These are phyloP conservation scores for Emmonsia crescens DNA, from an alignment of 2,329 filamentous ascomycete species.

Conservation along the genomic window DNA sequence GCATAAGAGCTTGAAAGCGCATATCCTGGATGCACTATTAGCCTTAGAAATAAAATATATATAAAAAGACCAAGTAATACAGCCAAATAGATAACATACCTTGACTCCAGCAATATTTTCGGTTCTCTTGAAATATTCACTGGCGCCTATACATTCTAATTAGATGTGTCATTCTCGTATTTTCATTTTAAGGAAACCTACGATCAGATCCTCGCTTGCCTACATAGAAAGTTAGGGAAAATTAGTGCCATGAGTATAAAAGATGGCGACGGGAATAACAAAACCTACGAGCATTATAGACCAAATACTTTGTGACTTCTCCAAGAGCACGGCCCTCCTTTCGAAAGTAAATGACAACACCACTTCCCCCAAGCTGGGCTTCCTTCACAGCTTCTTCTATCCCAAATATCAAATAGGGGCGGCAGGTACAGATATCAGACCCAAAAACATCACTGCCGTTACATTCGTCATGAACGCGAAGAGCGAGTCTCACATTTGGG, in stretches of 20 bases:
- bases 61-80: background rate
- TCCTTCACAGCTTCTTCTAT: conserved; percentile 97
- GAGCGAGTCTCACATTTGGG: conserved; percentile 64
- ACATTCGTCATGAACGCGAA: conserved; percentile 81
- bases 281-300: conserved; percentile 45
- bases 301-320: conserved; percentile 82
- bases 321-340: conserved; percentile 92
- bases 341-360: conserved; percentile 96
- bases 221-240: conserved; percentile 16
- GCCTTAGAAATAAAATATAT: conserved; percentile 6
- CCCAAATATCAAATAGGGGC: conserved; percentile 87
- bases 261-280: conserved; percentile 10
- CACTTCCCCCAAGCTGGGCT: conserved; percentile 84
- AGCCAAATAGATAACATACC: conserved; percentile 22
- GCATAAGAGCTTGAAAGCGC: conserved; percentile 97
- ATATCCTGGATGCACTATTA: conserved; percentile 44
- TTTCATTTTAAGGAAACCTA: conserved; percentile 16
- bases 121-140: conserved; percentile 93
- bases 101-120: conserved; percentile 97
- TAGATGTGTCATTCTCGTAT: conserved; percentile 58
- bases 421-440: conserved; percentile 92
- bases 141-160: conserved; percentile 61
- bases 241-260: background rate
- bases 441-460: conserved; percentile 97
- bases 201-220: conserved; percentile 22